phyloP scores from a whole-genome alignment of 257 asterid genomes.

The Fraxinus excelsior region DNA sequence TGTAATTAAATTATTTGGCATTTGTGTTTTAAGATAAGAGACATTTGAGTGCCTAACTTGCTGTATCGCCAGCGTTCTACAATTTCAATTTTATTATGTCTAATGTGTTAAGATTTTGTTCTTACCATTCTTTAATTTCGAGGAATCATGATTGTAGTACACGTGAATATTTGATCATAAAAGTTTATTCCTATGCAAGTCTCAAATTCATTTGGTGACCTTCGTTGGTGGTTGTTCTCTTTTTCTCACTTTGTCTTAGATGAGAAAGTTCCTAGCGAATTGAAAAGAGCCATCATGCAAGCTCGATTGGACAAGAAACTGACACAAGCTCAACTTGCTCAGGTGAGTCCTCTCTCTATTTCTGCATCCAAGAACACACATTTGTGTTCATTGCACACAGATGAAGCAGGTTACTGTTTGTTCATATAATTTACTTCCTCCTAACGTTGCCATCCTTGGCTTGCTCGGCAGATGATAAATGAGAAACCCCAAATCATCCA shows the following conservation, averaged over 20 bases:
- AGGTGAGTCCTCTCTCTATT: conserved; percentile 40
- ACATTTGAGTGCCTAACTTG: neutral
- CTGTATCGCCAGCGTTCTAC: neutral
- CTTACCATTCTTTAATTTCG: neutral
- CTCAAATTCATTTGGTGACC: neutral
- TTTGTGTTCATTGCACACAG: neutral
- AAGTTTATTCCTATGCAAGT: neutral
- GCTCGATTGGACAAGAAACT: conserved; percentile 87
- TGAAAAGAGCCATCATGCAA: neutral
- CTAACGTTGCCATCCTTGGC: neutral
- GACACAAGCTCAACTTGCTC: conserved; percentile 59
- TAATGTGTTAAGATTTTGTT: too few species aligned
- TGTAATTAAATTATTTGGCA: neutral
- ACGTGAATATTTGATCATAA: neutral
- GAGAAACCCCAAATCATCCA: conserved; percentile 61
- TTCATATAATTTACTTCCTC: neutral
- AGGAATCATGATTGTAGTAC: neutral
- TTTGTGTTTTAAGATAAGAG: neutral
- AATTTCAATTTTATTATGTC: neutral
- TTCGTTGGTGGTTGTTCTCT: neutral
- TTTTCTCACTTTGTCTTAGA: neutral
- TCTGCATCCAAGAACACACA: neutral
- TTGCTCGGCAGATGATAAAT: conserved; percentile 55
- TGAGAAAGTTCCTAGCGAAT: neutral
- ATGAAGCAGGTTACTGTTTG: too few species aligned